Base-by-base conservation (phyloP, 139 green algal genomes). In the Picochlorum sp. region DNA sequence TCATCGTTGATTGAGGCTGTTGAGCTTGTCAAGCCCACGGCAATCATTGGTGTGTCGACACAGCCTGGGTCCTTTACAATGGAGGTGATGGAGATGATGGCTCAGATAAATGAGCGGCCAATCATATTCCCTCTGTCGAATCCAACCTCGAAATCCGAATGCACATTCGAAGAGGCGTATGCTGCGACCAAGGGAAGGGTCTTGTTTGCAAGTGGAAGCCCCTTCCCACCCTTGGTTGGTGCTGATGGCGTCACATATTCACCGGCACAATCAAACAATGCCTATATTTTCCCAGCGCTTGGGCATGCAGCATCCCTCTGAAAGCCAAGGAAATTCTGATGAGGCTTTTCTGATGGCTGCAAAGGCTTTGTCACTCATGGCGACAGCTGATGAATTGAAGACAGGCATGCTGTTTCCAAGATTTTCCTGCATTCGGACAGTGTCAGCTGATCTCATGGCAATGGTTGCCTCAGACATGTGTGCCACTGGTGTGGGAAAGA, bases 101-200 rank as follows among this genome's bases (percentile, higher is more conserved):
- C 71, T 1, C 37, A 55, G 58, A 71, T 68, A 65, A 83, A 82
- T 64, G 68, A 87, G 44, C 79, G 75, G 1, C 90, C 90, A 23
- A 74, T 97, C 67, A 87, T 97, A 58, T 90, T 97, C 68, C 82
- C 90, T 7, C 78, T 97, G n/a, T 91, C 80, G 67, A 97, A 97
- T 74, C 90, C 90, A 32, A 97, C 89, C 15, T 74, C 49, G 45
- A 85, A 88, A 61, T 70, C 83, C 8, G 90, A 97, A 83, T 95
- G 88, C 85, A 96, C 88, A 11, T 85, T 81, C 20, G 54, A 86
- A 68, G 74, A 90, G 28, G 88, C 80, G 6, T 65, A 89, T 18
- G 38, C 60, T 2, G 78, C 45, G 21, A 92, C 68, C 0, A 37
- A 74, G 23, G 86, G 80, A 38, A 66, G 68, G 16, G 82, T 89